phyloP scores from a whole-genome alignment of 352 stramenopile genomes.

The Vaucheria bursata region DNA sequence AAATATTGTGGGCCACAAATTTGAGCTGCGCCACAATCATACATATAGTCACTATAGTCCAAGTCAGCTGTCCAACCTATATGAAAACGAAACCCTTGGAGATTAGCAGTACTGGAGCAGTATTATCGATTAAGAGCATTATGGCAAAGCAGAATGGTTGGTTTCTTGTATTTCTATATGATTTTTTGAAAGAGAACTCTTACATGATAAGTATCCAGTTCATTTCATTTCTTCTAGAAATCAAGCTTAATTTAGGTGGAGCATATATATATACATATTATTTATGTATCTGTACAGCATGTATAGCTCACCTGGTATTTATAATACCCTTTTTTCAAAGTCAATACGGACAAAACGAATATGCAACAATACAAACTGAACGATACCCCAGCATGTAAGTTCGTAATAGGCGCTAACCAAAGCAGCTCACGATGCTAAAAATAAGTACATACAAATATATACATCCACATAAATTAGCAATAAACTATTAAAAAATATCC shows the following conservation, averaged over 20 bases:
- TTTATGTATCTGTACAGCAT: too few relatives aligned
- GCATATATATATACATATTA: too few relatives aligned
- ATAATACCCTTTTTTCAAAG: slow-evolving; percentile 50
- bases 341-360: slow-evolving; percentile 79
- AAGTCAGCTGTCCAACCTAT: slow-evolving; percentile 52
- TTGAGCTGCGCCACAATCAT: slow-evolving; percentile 56
- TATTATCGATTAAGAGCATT: too few relatives aligned
- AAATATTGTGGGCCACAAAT: slow-evolving; percentile 54
- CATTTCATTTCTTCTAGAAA: too few relatives aligned
- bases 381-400: slow-evolving; percentile 55
- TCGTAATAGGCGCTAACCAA: slow-evolving; percentile 43
- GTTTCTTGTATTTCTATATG: too few relatives aligned
- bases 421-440: slow-evolving; percentile 35
- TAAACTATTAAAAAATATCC: too few relatives aligned
- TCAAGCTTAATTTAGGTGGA: too few relatives aligned
- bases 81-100: not conserved
- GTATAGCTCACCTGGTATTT: slow-evolving; percentile 47
- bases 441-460: not conserved
- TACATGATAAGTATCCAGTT: too few relatives aligned
- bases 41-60: slow-evolving; percentile 52
- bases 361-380: slow-evolving; percentile 86
- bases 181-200: too few relatives aligned
- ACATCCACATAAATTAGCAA: not conserved
- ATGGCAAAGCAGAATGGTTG: too few relatives aligned
- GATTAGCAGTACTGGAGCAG: too few relatives aligned